Conservation (phyloP, 176 grass and related monocot genomes). For the Cymbopogon citratus region DNA sequence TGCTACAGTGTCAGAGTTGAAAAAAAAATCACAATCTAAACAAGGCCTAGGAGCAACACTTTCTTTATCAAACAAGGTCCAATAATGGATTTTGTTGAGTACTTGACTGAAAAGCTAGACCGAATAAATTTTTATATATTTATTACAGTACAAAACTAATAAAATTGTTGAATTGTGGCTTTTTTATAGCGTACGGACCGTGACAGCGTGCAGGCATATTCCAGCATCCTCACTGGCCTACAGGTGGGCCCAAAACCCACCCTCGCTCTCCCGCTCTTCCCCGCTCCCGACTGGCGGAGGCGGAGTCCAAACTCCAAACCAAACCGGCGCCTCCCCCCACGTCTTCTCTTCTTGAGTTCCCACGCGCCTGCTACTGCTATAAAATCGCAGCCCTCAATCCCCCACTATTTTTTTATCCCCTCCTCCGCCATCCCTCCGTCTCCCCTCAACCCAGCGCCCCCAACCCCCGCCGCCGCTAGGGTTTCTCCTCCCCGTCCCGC, state of each 20-base stretch:
- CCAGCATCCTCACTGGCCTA: not conserved
- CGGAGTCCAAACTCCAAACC: conserved; percentile 21
- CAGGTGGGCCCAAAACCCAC: not conserved
- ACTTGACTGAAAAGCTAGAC: not conserved
- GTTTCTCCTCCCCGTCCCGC: conserved; percentile 47
- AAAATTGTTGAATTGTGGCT: too few relatives aligned
- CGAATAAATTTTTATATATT: not conserved
- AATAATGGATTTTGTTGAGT: not conserved
- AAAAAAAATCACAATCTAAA: too few relatives aligned
- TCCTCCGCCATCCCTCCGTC: conserved; percentile 1
- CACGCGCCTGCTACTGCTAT: conserved; percentile 19
- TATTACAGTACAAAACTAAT: too few relatives aligned
- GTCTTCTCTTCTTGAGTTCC: conserved; percentile 8
- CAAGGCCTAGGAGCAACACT: too few relatives aligned
- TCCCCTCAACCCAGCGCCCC: not conserved
- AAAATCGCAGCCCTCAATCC: conserved; percentile 26
- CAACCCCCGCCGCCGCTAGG: conserved; percentile 41
- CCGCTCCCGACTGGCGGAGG: not conserved
- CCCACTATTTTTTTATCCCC: conserved; percentile 29
- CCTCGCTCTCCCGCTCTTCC: not conserved
- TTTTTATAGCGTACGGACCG: not conserved
- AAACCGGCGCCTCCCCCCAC: not conserved
- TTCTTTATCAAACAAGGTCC: too few relatives aligned
- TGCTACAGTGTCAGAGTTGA: too few relatives aligned
- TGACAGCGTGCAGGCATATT: not conserved